phyloP scores from a whole-genome alignment of 148 eudicot genomes.

The Limonium bicolor region DNA sequence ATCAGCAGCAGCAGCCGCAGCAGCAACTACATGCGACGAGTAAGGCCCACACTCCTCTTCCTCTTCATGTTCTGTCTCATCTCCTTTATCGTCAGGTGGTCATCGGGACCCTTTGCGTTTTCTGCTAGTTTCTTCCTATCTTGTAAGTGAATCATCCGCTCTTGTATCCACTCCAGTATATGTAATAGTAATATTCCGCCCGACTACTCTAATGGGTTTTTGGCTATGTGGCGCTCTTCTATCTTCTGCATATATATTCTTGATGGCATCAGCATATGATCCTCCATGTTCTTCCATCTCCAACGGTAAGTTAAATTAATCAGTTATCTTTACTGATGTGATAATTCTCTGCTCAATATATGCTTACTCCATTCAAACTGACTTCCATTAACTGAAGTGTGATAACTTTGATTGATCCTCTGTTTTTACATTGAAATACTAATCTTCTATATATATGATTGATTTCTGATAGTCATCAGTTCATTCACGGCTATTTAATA shows the following conservation, averaged over 20 bases:
- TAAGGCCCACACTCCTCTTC: not conserved
- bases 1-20: too few species aligned
- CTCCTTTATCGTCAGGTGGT: not conserved
- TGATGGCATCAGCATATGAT: slow-evolving; percentile 3
- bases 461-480: not conserved
- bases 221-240: slow-evolving; percentile 29
- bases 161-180: not conserved
- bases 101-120: not conserved
- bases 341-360: too few species aligned
- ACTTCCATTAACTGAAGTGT: too few species aligned
- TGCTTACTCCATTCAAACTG: too few species aligned
- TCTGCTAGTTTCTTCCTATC: not conserved
- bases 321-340: too few species aligned
- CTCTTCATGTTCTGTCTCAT: not conserved
- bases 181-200: too few species aligned
- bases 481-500: not conserved
- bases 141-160: not conserved
- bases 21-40: too few species aligned
- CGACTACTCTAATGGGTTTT: not conserved
- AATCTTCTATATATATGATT: not conserved
- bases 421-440: not conserved
- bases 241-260: slow-evolving; percentile 23
- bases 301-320: slow-evolving; percentile 28
- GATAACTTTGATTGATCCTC: too few species aligned
- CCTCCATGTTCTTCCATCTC: slow-evolving; percentile 50